These are phyloP conservation scores for Aspergillus egyptiacus DNA, from an alignment of 495 filamentous ascomycete genomes.

Conservation along the genomic window DNA sequence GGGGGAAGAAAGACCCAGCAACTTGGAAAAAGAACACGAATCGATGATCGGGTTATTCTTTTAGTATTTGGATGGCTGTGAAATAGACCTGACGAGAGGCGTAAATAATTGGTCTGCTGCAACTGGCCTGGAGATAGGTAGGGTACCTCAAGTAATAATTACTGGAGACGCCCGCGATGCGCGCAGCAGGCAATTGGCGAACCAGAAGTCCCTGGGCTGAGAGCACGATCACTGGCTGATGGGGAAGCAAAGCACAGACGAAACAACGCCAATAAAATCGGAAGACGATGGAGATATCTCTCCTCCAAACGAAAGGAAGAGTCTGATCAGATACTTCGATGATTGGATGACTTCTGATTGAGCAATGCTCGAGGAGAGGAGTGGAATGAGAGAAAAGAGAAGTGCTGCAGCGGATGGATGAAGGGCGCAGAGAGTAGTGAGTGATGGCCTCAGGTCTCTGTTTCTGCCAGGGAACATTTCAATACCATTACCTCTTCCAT, in stretches of 20 bases:
- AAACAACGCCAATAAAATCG: constrained; percentile 15
- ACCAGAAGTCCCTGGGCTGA: constrained; percentile 37
- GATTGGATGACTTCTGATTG: constrained; percentile 12
- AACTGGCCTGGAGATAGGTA: constrained; percentile 13
- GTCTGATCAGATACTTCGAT: constrained; percentile 3
- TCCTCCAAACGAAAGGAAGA: constrained; percentile 10
- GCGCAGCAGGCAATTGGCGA: constrained; percentile 39
- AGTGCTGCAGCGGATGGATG: constrained; percentile 6
- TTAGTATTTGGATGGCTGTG: constrained; percentile 19
- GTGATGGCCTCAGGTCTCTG: constrained; percentile 13
- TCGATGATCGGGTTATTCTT: constrained; percentile 22
- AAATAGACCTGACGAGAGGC: constrained; percentile 19
- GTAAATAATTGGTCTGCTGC: constrained; percentile 20
- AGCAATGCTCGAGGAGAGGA: constrained; percentile 6
- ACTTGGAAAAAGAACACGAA: constrained; percentile 6
- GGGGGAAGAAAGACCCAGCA: constrained; percentile 14
- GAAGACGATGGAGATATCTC: constrained; percentile 1
- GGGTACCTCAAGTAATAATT: constrained; percentile 13
- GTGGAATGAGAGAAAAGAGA: constrained; percentile 9
- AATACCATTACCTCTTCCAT: background rate
- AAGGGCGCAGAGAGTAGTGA: no score
- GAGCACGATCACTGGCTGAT: constrained; percentile 23
- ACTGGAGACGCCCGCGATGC: constrained; percentile 30
- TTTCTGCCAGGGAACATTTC: constrained; percentile 8
- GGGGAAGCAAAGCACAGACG: constrained; percentile 12